Evolutionary conservation across 169 alveolate genomes (phyloP), one percentile per base, ranked within the genome.

Genomic region (Babesia sp.): DNA sequence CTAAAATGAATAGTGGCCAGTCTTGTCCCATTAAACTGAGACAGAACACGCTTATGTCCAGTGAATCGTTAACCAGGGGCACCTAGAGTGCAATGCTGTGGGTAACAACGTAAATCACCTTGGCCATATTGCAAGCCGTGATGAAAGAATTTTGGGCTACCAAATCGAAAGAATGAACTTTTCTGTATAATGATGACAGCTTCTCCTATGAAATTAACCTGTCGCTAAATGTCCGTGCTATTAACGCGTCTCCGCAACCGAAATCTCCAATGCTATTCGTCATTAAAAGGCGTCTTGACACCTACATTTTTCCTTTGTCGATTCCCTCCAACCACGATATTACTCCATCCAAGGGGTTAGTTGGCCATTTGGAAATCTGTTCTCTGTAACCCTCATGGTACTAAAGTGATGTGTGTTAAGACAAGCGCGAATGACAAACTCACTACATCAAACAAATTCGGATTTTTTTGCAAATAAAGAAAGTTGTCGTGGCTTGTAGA

Each of bases 11-110:
- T 8, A 82, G 34, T 2, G 95, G 95, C 96, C 96, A 92, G 53
- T 92, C 94, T 2, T 46, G 34, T 18, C 96, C 96, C 96, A 92
- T 92, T 56, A 92, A 60, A 70, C 94, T 87, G 46, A 92, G 73
- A 39, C 95, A 91, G 58, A 91, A 92, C 0, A 92, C 58, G 24
- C 90, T 91, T 14, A 87, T 67, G 56, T 92, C 93, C 18, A 91
- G 69, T 7, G 72, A 34, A 16, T 54, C 71, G 26, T 57, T 58
- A 0, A 53, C 60, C 55, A 91, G 33, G 9, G 96, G 95, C 7
- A 91, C 91, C 91, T 87, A 66, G 50, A 58, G 33, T 24, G 53
- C 16, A 24, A 6, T 50, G 0, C 16, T 1, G 28, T 28, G 7
- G 14, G 24, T 11, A 18, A 22, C 16, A 9, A 8, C 4, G 24